These are phyloP conservation scores for Euphrasia arctica DNA, from an alignment of 305 asterid genomes.

Conservation along the genomic window DNA sequence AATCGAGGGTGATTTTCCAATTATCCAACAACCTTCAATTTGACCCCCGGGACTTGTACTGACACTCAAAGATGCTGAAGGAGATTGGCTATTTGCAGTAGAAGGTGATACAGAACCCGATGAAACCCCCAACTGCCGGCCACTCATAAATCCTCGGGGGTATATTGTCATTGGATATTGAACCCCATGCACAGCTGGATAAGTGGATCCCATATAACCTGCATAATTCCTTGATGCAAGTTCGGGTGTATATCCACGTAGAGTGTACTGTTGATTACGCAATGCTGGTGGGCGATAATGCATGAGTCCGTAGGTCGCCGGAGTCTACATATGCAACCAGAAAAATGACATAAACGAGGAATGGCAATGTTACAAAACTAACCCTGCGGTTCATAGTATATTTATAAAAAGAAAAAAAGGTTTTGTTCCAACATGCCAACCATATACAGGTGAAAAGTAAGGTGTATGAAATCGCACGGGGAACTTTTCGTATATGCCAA, in stretches of 20 bases:
- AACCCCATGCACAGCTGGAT: slow-evolving; percentile 37
- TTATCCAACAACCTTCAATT: no score
- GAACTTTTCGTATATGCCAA: slow-evolving; percentile 7
- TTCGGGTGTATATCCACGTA: slow-evolving; percentile 48
- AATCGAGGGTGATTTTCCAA: no score
- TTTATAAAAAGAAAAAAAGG: background rate
- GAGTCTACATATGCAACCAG: slow-evolving; percentile 54
- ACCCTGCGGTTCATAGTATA: background rate
- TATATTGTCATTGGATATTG: slow-evolving; percentile 27
- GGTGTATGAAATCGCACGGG: background rate
- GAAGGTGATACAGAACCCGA: slow-evolving; percentile 51
- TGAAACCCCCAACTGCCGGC: slow-evolving; percentile 30
- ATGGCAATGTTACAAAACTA: slow-evolving; percentile 3
- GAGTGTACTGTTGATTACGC: slow-evolving; percentile 59
- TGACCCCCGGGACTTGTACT: slow-evolving; percentile 50
- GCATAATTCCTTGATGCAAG: slow-evolving; percentile 62
- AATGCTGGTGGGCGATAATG: slow-evolving; percentile 63
- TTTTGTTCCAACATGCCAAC: background rate
- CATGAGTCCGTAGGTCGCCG: slow-evolving; percentile 71
- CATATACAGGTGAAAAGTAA: background rate
- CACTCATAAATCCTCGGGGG: slow-evolving; percentile 53
- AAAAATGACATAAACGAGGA: slow-evolving; percentile 17
- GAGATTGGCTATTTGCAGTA: slow-evolving; percentile 43
- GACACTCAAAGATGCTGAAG: slow-evolving; percentile 83
- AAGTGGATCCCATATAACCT: slow-evolving; percentile 52